A percentile compares a stretch with the other conserved stretches of the same genome.
Evolutionary conservation across 139 green algal species (phyloP).

Genomic region (Astrephomene gubernaculifera): DNA sequence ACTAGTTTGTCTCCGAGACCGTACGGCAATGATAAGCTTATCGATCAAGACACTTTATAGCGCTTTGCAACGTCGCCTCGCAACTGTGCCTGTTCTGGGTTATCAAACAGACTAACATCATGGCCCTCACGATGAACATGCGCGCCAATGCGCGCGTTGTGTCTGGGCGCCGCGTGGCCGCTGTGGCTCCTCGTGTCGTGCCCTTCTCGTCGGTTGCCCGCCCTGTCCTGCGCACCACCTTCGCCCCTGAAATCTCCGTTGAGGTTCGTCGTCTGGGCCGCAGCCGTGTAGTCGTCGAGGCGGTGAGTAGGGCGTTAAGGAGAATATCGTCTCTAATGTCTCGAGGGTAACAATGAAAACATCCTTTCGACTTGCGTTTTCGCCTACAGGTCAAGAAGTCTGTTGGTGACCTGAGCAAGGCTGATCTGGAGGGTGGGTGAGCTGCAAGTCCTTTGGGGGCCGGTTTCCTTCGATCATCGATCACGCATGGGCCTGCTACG

Average conservation of each 20-base stretch:
- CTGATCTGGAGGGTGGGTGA: conserved; percentile 98
- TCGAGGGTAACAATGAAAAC: neutral
- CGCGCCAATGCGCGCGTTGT: conserved; percentile 29
- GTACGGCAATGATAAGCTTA: conserved; percentile 31
- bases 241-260: conserved; percentile 27
- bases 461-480: too few species aligned
- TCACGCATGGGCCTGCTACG: too few species aligned
- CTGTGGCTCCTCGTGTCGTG: conserved; percentile 24
- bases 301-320: conserved; percentile 18
- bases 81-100: neutral
- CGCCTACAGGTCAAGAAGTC: conserved; percentile 79
- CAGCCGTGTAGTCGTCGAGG: conserved; percentile 50
- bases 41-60: conserved; percentile 16
- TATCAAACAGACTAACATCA: neutral
- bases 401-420: conserved; percentile 92
- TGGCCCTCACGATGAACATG: conserved; percentile 43
- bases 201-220: conserved; percentile 33
- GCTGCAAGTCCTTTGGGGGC: conserved; percentile 10
- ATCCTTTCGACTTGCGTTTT: neutral
- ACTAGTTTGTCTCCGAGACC: conserved; percentile 9
- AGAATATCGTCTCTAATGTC: too few species aligned
- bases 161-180: conserved; percentile 30
- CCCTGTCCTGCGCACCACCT: conserved; percentile 22
- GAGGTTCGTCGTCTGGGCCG: conserved; percentile 21
- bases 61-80: neutral